Conservation (phyloP, 306 rosid species). For the Sicyos edulis region DNA sequence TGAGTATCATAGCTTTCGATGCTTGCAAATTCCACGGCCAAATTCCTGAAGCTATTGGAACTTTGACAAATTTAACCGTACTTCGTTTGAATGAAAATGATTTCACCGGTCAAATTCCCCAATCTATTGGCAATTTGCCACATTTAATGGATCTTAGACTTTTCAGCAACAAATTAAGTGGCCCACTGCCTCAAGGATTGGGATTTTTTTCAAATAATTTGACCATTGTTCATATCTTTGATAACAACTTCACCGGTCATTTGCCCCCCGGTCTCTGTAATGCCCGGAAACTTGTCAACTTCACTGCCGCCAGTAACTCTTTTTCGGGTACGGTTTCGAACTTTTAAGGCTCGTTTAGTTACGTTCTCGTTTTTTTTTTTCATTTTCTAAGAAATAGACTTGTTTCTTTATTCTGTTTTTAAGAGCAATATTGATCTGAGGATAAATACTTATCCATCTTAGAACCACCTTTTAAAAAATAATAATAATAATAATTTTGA, state of each 20-base stretch:
- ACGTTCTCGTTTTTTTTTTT: too few relatives aligned
- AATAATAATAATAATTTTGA: too few relatives aligned
- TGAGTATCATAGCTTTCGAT: conserved; percentile 34
- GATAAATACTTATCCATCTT: too few relatives aligned
- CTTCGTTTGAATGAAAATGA: conserved; percentile 31
- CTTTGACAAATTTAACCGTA: conserved; percentile 31
- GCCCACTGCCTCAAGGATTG: conserved; percentile 35
- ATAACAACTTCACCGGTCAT: conserved; percentile 45
- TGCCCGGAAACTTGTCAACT: conserved; percentile 38
- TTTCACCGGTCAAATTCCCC: conserved; percentile 38
- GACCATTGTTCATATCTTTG: conserved; percentile 37
- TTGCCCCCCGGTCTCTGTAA: conserved; percentile 47
- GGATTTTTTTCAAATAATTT: conserved; percentile 47
- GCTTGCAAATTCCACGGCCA: conserved; percentile 33
- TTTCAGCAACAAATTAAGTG: conserved; percentile 30
- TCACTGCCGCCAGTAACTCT: conserved; percentile 35
- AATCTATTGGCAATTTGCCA: conserved; percentile 29
- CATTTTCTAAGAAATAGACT: too few relatives aligned
- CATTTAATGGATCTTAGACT: conserved; percentile 33
- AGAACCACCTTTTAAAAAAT: too few relatives aligned
- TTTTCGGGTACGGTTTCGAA: conserved; percentile 46
- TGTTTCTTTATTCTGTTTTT: too few relatives aligned
- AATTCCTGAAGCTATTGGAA: conserved; percentile 44
- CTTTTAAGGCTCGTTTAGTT: too few relatives aligned
- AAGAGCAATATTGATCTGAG: too few relatives aligned